These are phyloP conservation scores for Diaporthe sp. DNA, from an alignment of 2,329 filamentous ascomycete genomes.

Conservation along the genomic window DNA sequence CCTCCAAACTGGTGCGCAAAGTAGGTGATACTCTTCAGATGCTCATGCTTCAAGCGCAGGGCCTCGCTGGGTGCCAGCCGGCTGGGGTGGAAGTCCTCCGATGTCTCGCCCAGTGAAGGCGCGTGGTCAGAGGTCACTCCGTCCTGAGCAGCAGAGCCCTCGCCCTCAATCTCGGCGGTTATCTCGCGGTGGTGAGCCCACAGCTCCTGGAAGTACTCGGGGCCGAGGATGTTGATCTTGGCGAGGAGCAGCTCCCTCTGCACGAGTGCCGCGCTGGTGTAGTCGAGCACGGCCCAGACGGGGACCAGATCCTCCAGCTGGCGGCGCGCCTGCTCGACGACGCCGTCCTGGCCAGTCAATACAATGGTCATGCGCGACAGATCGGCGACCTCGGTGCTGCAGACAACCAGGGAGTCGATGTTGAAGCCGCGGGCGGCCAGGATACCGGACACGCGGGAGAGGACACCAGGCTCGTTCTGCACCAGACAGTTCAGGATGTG, in stretches of 20 bases:
- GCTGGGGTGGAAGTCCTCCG: constrained; percentile 88
- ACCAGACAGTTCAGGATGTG: constrained; percentile 99
- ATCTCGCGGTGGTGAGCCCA: constrained; percentile 97
- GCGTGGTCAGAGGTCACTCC: constrained; percentile 50
- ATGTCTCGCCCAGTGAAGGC: constrained; percentile 59
- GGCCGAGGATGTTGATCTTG: constrained; percentile 96
- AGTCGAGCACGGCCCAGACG: constrained; percentile 98
- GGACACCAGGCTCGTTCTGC: constrained; percentile 97
- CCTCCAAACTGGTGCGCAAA: constrained; percentile 97
- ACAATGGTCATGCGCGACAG: constrained; percentile 99
- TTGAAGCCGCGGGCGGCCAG: constrained; percentile 97
- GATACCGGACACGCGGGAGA: constrained; percentile 96
- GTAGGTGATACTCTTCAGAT: constrained; percentile 95
- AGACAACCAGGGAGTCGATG: constrained; percentile 98
- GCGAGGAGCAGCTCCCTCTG: constrained; percentile 96
- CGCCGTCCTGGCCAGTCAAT: constrained; percentile 93
- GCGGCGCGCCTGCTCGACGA: constrained; percentile 95
- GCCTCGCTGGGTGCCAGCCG: constrained; percentile 89
- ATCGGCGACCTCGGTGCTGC: constrained; percentile 97
- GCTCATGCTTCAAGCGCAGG: constrained; percentile 96
- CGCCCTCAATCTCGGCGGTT: constrained; percentile 62
- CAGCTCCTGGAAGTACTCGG: constrained; percentile 98
- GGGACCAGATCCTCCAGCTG: constrained; percentile 97
- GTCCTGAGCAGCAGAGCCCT: constrained; percentile 49
- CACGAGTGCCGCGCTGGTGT: constrained; percentile 91